Percentiles rank a stretch among this genome's conserved stretches.
Evolutionary conservation across 306 rosid genomes (phyloP).

Genomic region (Aeschynomene evenia): DNA sequence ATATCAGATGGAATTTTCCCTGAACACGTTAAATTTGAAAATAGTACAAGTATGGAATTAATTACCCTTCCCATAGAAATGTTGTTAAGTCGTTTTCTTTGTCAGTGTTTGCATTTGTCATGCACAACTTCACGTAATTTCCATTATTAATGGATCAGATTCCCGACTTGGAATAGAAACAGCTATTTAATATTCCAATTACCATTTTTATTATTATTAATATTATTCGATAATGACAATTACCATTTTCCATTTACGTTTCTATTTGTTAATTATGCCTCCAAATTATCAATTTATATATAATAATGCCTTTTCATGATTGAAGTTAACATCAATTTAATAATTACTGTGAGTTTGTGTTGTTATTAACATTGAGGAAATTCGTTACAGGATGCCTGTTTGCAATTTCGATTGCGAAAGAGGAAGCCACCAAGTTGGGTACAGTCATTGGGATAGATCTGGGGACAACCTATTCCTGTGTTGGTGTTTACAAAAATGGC

Average conservation of each 20-base stretch:
- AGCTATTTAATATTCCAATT: background rate
- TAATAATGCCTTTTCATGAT: background rate
- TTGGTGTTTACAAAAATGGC: slow-evolving; percentile 93
- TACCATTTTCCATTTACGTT: background rate
- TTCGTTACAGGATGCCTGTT: slow-evolving; percentile 60
- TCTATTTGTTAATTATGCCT: background rate
- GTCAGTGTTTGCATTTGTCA: background rate
- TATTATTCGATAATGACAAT: background rate
- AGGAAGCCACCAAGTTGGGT: slow-evolving; percentile 87
- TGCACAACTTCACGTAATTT: no score
- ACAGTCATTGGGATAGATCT: slow-evolving; percentile 96
- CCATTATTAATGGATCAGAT: background rate
- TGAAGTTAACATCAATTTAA: background rate
- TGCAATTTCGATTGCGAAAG: slow-evolving; percentile 81
- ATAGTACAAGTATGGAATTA: background rate
- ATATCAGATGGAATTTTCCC: no score
- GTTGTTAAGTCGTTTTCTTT: background rate
- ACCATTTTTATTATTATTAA: no score
- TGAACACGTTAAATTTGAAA: background rate
- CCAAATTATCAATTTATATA: background rate
- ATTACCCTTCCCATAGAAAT: background rate
- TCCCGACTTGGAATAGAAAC: background rate
- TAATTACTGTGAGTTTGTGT: background rate
- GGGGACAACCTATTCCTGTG: slow-evolving; percentile 98
- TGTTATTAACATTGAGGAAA: slow-evolving; percentile 28